Conservation (phyloP, 164 flowering plant genomes). For the Taxillus chinensis region DNA sequence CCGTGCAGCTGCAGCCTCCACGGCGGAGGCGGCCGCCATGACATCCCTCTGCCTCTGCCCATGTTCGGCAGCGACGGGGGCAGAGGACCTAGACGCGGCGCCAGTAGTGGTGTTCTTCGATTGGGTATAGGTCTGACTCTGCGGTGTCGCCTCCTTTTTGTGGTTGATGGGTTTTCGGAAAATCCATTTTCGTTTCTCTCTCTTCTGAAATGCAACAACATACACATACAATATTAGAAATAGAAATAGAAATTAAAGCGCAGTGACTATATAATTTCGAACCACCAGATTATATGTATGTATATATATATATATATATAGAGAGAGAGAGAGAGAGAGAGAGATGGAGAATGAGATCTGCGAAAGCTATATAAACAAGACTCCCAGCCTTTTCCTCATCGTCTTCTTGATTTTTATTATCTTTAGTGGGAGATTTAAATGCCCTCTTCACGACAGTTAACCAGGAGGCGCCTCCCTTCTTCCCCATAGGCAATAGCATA, state of each 20-base stretch:
- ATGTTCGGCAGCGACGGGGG: neutral
- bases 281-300: too few species aligned
- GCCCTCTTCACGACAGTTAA: constrained; percentile 52
- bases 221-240: neutral
- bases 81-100: too few species aligned
- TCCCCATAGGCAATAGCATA: constrained; percentile 27
- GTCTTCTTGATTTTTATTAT: constrained; percentile 22
- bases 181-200: constrained; percentile 51
- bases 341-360: too few species aligned
- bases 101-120: neutral
- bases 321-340: too few species aligned
- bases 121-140: constrained; percentile 6
- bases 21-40: neutral
- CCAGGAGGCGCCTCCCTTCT: constrained; percentile 43
- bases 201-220: constrained; percentile 26
- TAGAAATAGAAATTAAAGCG: too few species aligned
- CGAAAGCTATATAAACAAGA: too few species aligned
- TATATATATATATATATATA: too few species aligned
- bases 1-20: constrained; percentile 14
- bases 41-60: neutral
- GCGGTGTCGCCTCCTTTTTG: constrained; percentile 9
- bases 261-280: too few species aligned
- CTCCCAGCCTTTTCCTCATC: constrained; percentile 32
- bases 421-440: constrained; percentile 50
- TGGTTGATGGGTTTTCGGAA: constrained; percentile 28